Base-by-base conservation (phyloP, 73 alveolate genomes). In the Paramecium caudatum region DNA sequence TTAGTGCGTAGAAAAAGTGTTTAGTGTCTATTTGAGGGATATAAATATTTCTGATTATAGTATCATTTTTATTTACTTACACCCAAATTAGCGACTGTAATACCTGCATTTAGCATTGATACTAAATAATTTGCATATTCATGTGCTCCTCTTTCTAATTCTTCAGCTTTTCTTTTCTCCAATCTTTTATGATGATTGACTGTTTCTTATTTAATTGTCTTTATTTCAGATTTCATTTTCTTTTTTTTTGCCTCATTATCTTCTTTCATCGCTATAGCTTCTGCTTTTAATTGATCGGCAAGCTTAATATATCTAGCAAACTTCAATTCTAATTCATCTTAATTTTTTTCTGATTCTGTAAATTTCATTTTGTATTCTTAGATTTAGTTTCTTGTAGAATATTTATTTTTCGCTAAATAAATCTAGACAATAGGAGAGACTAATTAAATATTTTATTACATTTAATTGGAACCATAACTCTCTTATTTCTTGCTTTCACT, bases 91-190 rank as follows among this genome's bases (percentile, higher is more conserved):
- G 90, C 93, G 39, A 70, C 84, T 1, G 93, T 78, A 3, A 86
- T 45, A 0, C 93, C 93, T 5, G 93, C 93, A 43, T 86, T 78
- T 86, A 86, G 65, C 93, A 86, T 86, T 5, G 93, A 86, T 17
- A 86, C 93, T 43, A 86, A 63, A 33, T 91, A 82, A 78, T 91
- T 91, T 0, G 95, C 95, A 90, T 91, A 91, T 88, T 91, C 95
- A 90, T 78, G 90, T n/a, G 94, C 95, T n/a, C 95, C 95, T 46
- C 93, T 90, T 32, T 90, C 95, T 12, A 88, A 90, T 41, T 81
- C 94, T 90, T 91, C 95, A 63, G 82, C 90, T 17, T 74, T 91
- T 91, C 92, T 87, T 61, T 91, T 92, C 13, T 91, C 95, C 12
- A 91, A 27, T 90, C 93, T 90, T 23, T 49, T 69, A 30, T 49